Conservation (phyloP, 1,139 yeast genomes). For the Zhuliangozyma parablackwelliae region DNA sequence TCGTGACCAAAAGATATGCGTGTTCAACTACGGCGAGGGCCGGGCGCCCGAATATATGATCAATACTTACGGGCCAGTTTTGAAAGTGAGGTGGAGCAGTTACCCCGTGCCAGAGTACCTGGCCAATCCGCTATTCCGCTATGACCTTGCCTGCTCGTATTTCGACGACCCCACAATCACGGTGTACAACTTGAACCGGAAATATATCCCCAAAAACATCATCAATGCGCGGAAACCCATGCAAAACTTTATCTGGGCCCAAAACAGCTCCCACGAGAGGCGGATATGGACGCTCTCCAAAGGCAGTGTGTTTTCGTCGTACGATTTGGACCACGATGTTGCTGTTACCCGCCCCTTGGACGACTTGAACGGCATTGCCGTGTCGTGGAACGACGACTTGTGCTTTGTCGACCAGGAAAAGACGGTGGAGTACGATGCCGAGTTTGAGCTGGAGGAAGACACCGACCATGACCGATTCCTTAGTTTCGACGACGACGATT, state of each 20-base stretch:
- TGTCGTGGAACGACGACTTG: conserved; percentile 55
- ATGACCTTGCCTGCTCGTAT: conserved; percentile 75
- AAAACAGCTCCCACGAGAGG: conserved; percentile 19
- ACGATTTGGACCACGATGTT: conserved; percentile 41
- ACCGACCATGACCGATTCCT: conserved; percentile 3
- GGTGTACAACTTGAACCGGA: conserved; percentile 69
- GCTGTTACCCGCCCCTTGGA: conserved; percentile 50
- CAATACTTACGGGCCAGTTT: conserved; percentile 71
- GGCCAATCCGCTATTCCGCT: conserved; percentile 31
- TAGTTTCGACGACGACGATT: conserved; percentile 4
- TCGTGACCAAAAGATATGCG: conserved; percentile 76
- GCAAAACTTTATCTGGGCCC: conserved; percentile 44
- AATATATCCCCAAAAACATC: conserved; percentile 68
- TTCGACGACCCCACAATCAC: conserved; percentile 72
- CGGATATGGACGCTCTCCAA: conserved; percentile 41
- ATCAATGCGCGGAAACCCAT: conserved; percentile 50
- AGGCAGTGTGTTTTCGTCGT: conserved; percentile 48
- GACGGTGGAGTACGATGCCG: conserved; percentile 13
- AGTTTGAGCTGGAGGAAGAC: conserved; percentile 25
- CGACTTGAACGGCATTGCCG: conserved; percentile 47
- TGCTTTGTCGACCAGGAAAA: conserved; percentile 52
- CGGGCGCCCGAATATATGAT: conserved; percentile 68
- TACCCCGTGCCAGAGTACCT: conserved; percentile 30
- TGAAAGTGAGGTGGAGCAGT: conserved; percentile 66
- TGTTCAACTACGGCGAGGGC: conserved; percentile 58